A percentile compares a stretch with the other conserved stretches of the same genome.
These are phyloP conservation scores for Cordyceps tenuipes DNA, from an alignment of 2,329 filamentous ascomycete species.

Conservation along the genomic window DNA sequence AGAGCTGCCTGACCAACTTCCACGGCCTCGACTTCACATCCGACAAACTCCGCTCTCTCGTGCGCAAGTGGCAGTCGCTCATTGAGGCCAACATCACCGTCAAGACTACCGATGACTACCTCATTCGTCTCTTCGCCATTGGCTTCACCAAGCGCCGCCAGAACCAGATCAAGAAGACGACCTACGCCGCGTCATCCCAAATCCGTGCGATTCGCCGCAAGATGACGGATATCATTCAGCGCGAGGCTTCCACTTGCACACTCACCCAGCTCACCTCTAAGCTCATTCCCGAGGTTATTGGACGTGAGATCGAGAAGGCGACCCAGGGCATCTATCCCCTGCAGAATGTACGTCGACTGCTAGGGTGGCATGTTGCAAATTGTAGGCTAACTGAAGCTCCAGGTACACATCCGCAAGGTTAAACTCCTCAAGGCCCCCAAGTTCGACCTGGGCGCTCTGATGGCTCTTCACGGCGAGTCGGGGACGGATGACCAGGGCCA, in stretches of 20 bases:
- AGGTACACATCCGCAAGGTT: conserved; percentile 99
- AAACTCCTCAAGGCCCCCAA: conserved; percentile 98
- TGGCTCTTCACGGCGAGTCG: conserved; percentile 96
- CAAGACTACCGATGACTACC: conserved; percentile 99
- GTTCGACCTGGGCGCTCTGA: conserved; percentile 94
- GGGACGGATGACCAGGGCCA: conserved; percentile 92
- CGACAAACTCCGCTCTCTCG: conserved; percentile 97
- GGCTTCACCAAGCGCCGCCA: conserved; percentile 98
- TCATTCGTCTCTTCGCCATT: conserved; percentile 97
- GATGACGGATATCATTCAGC: conserved; percentile 98
- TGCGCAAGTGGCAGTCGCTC: conserved; percentile 98
- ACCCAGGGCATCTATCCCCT: conserved; percentile 99
- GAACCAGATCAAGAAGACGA: conserved; percentile 99
- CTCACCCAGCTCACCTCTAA: conserved; percentile 95
- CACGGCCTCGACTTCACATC: conserved; percentile 99
- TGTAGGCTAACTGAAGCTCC: conserved; percentile 18
- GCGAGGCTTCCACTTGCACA: conserved; percentile 90
- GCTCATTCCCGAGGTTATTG: conserved; percentile 98
- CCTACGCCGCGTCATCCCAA: conserved; percentile 93
- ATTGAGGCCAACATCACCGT: conserved; percentile 99
- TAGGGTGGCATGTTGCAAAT: background rate
- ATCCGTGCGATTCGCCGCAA: conserved; percentile 98
- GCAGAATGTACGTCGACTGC: conserved; percentile 71
- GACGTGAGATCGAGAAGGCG: conserved; percentile 98
- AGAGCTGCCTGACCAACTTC: conserved; percentile 99